Conservation (phyloP, 225 moss, liverwort and hornwort genomes). For the Thuidium tamariscinum region DNA sequence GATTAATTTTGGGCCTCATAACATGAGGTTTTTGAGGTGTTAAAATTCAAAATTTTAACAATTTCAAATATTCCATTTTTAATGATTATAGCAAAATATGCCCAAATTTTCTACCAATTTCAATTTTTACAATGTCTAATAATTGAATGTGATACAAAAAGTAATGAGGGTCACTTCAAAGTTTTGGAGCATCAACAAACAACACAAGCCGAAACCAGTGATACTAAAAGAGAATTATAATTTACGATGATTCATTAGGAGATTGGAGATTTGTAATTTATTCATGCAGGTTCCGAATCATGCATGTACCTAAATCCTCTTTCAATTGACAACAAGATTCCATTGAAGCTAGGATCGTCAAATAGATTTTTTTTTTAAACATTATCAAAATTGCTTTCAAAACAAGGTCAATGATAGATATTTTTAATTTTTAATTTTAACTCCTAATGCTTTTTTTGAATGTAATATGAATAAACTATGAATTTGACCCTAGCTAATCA, state of each 20-base stretch:
- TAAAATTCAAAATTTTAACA: background rate
- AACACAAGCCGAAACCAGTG: accelerated
- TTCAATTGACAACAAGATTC: background rate
- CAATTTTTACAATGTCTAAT: background rate
- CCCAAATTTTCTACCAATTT: background rate
- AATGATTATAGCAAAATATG: background rate
- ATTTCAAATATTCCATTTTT: background rate
- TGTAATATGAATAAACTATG: background rate
- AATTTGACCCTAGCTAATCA: background rate
- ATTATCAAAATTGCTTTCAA: too few relatives aligned
- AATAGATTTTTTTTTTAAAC: background rate
- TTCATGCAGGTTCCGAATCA: background rate
- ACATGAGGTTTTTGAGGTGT: background rate
- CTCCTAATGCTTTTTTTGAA: too few relatives aligned
- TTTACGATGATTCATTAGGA: background rate
- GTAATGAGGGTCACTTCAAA: background rate
- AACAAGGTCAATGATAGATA: background rate
- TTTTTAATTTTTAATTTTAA: background rate
- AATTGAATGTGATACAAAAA: background rate
- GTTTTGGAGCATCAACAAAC: background rate
- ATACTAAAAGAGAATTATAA: background rate
- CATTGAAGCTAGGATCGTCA: background rate
- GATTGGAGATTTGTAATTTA: background rate
- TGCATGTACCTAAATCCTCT: accelerated
- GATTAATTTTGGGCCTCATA: background rate